Conservation (phyloP, 2,329 filamentous ascomycete genomes). For the Fusarium sp. region DNA sequence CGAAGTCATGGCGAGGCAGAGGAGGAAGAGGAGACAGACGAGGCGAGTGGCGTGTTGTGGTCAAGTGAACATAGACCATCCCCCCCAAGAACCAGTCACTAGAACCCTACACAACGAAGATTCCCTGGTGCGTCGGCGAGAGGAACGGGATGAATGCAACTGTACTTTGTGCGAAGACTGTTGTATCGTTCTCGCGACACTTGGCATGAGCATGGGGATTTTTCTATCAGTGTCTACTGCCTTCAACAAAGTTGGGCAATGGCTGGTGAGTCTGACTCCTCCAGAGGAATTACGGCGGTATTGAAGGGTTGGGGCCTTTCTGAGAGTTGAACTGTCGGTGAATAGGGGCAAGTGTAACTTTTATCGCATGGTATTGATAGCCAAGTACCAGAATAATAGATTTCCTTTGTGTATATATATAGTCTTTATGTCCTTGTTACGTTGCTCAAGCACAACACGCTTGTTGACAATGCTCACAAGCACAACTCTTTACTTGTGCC, state of each 20-base stretch:
- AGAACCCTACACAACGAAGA: background rate
- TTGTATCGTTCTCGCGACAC: background rate
- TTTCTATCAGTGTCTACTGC: background rate
- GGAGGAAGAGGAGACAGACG: background rate
- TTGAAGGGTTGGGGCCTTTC: background rate
- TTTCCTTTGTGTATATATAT: background rate
- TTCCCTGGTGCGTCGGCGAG: background rate
- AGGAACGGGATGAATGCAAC: background rate
- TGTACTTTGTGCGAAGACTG: background rate
- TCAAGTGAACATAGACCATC: background rate
- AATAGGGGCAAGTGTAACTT: background rate
- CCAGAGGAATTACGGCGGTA: background rate
- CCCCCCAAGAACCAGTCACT: too few species aligned
- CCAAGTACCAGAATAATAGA: background rate
- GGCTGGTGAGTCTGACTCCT: background rate
- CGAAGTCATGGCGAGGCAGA: background rate
- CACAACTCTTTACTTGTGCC: background rate
- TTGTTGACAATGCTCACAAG: background rate
- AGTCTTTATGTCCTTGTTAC: background rate
- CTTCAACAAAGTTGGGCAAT: background rate
- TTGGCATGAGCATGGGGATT: background rate
- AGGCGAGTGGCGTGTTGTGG: background rate
- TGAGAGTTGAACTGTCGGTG: background rate
- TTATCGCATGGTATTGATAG: background rate
- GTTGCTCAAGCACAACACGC: background rate